A percentile compares a stretch with the other conserved stretches of the same genome.
These are phyloP conservation scores for Lachnellula hyalina DNA, from an alignment of 2,329 filamentous ascomycete genomes.

Conservation along the genomic window DNA sequence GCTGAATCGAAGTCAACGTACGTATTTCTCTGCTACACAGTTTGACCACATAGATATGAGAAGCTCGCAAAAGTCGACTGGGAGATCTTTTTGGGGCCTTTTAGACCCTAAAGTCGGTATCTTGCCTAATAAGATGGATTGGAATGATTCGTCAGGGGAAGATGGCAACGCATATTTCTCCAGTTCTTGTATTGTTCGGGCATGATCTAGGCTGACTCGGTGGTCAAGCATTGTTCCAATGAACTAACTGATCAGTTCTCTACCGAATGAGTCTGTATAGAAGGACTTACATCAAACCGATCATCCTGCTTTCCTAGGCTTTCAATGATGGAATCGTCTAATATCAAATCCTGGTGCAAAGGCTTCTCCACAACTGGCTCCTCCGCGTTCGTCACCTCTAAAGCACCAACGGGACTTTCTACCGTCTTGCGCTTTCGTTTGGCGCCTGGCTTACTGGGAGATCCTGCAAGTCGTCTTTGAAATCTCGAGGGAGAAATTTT, in stretches of 20 bases:
- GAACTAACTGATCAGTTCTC: conserved; percentile 19
- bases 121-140: conserved; percentile 62
- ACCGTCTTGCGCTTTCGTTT: conserved; percentile 65
- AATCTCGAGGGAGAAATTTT: conserved; percentile 42
- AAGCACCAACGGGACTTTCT: conserved; percentile 60
- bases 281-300: conserved; percentile 34
- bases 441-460: conserved; percentile 51
- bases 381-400: conserved; percentile 33
- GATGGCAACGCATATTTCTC: conserved; percentile 62
- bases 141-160: conserved; percentile 54
- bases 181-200: conserved; percentile 63
- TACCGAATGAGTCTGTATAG: neutral
- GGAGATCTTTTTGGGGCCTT: conserved; percentile 44
- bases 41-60: conserved; percentile 63
- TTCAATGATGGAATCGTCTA: conserved; percentile 33
- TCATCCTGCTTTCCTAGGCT: conserved; percentile 37
- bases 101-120: conserved; percentile 53
- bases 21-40: conserved; percentile 56
- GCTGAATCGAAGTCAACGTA: conserved; percentile 10
- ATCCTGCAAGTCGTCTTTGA: conserved; percentile 37
- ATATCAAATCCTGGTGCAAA: conserved; percentile 15
- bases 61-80: conserved; percentile 58
- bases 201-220: conserved; percentile 39
- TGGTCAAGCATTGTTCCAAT: conserved; percentile 32
- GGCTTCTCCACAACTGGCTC: conserved; percentile 11